Base-by-base conservation (phyloP, 108 stramenopile genomes). In the Cyclotella atomus region DNA sequence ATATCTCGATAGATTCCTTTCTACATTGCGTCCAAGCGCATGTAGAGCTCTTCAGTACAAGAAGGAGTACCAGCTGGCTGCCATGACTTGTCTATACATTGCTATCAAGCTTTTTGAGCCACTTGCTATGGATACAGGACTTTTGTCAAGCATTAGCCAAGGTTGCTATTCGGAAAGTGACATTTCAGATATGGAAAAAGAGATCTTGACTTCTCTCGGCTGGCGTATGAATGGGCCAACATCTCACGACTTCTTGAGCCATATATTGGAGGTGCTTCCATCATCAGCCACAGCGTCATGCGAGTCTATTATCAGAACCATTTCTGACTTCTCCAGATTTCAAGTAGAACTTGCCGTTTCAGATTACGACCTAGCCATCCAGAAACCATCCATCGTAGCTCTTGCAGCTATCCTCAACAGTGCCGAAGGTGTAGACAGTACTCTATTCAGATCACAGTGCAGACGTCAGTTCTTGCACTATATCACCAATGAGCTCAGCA, bases 71-170 rank as follows among this genome's bases (percentile, higher is more conserved):
- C 91, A 92, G 61, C 70, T 92, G 9, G 88, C 86, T 8, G 89
- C 91, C 68, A 90, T 92, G 89, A 88, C 89, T 12, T 75, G 80
- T 38, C 62, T 93, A n/a, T 93, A 89, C 73, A 81, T 93, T 38
- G 89, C 92, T 54, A 89, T 93, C 66, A 93, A 93, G 62, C 45
- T 93, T 8, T 82, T 86, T 49, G 92, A 93, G 65, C 92, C 92
- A 45, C 6, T 68, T 24, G 52, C 47, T 23, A 68, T 75, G 66
- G 66, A 65, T 25, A 59, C 55, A 15, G n/a, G 15, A 6, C 61
- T 71, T 2, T 46, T 78, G 20, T 32, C 43, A 23, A 12, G 28
- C 2, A 59, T 76, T 17, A 68, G 75, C 75, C 57, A 60, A 44
- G 68, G 68, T 9, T 76, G 75, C 67, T 76, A 78, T 33, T 71